Percentiles rank a stretch among this genome's conserved stretches.
phyloP scores from a whole-genome alignment of 2,329 filamentous ascomycete species.

The Phaeoacremonium minimum region DNA sequence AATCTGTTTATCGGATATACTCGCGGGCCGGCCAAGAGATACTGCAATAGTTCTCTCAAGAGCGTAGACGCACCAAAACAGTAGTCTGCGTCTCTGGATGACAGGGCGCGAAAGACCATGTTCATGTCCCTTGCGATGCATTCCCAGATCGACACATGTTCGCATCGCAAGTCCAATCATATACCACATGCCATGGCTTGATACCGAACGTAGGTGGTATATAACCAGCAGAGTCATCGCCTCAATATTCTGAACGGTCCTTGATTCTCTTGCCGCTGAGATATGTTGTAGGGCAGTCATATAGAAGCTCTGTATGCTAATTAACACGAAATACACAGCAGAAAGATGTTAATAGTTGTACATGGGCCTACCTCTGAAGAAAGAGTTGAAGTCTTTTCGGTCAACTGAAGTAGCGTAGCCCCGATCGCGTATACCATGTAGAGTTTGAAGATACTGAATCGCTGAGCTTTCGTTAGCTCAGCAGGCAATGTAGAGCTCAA shows the following conservation, averaged over 20 bases:
- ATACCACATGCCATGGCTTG: conserved; percentile 48
- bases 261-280: conserved; percentile 39
- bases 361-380: conserved; percentile 29
- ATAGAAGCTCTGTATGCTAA: conserved; percentile 36
- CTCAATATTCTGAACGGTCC: conserved; percentile 47
- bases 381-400: conserved; percentile 27
- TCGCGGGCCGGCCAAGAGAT: conserved; percentile 44
- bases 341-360: conserved; percentile 2
- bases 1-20: conserved; percentile 45
- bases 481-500: conserved; percentile 27
- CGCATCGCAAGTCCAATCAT: conserved; percentile 51
- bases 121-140: conserved; percentile 43
- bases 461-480: conserved; percentile 23
- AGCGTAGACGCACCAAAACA: conserved; percentile 49
- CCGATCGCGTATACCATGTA: conserved; percentile 49
- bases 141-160: conserved; percentile 45
- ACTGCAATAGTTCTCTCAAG: conserved; percentile 44
- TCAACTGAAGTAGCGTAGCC: conserved; percentile 42
- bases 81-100: conserved; percentile 36
- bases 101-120: conserved; percentile 29
- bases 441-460: conserved; percentile 44
- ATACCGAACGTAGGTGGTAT: conserved; percentile 45
- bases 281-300: conserved; percentile 43
- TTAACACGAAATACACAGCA: not conserved
- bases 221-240: conserved; percentile 46